Evolutionary conservation across 176 grass and related monocot species (phyloP).

Genomic region (Ensete ventricosum): DNA sequence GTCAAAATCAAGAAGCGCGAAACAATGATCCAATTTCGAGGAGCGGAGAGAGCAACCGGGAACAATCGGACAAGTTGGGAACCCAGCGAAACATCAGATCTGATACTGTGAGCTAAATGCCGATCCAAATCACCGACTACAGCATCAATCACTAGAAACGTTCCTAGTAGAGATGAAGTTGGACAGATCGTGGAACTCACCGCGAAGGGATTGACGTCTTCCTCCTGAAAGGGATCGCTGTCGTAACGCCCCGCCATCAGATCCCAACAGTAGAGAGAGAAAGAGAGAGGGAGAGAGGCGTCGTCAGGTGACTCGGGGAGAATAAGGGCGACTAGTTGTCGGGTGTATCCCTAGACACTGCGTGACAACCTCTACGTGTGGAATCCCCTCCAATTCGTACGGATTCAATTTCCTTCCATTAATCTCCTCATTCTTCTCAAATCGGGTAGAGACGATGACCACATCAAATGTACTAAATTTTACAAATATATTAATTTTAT

Average conservation of each 20-base stretch:
- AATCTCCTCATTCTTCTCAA: no score
- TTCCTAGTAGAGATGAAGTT: neutral
- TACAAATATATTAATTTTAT: no score
- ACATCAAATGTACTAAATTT: no score
- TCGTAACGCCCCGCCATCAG: slow-evolving; percentile 88
- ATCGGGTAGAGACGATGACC: no score
- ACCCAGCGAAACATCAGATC: neutral
- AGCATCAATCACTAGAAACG: neutral
- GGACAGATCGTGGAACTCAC: slow-evolving; percentile 27
- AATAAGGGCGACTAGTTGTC: no score
- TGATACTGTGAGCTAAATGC: neutral
- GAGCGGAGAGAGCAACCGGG: neutral
- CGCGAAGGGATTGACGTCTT: slow-evolving; percentile 89
- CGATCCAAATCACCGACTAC: neutral
- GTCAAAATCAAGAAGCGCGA: neutral
- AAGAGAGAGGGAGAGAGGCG: no score
- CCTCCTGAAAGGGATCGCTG: slow-evolving; percentile 87
- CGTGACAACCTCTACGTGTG: no score
- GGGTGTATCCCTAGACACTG: no score
- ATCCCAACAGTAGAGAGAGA: neutral
- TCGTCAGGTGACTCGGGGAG: neutral
- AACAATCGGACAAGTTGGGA: no score
- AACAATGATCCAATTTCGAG: neutral
- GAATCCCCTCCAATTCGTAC: no score
- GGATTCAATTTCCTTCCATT: no score